Evolutionary conservation across 2,329 filamentous ascomycete species (phyloP).

Genomic region (Colletotrichum australisinense): DNA sequence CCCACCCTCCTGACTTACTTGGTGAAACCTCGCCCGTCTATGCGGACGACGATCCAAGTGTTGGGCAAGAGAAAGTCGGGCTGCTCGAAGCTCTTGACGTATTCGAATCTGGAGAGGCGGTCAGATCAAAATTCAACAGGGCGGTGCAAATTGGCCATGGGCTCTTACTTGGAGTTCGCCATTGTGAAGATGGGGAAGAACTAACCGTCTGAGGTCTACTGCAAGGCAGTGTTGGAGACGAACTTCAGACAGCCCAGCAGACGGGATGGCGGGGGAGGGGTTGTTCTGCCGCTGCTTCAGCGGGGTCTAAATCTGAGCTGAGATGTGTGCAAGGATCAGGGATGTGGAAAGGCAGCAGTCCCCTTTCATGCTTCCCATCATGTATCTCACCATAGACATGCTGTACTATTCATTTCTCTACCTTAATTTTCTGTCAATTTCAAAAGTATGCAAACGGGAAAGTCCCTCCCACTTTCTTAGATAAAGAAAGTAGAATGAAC

Average conservation of each 20-base stretch:
- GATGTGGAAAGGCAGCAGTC: background rate
- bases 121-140: background rate
- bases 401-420: no score
- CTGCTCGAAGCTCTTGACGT: conserved; percentile 91
- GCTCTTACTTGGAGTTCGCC: conserved; percentile 67
- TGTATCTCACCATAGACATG: no score
- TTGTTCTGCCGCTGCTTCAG: conserved; percentile 7
- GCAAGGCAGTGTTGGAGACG: background rate
- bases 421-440: no score
- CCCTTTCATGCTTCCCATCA: background rate
- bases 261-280: conserved; percentile 37
- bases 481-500: background rate
- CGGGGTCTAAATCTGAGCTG: background rate
- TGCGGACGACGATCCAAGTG: conserved; percentile 94
- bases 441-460: no score
- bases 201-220: background rate
- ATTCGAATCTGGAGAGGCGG: conserved; percentile 78
- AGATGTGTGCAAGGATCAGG: background rate
- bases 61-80: conserved; percentile 84
- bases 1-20: conserved; percentile 68
- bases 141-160: background rate
- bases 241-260: background rate
- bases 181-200: conserved; percentile 45
- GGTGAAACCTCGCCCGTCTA: conserved; percentile 95
- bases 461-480: no score